Conservation (phyloP, 176 grass and related monocot genomes). For the Dendrocalamus sinicus region DNA sequence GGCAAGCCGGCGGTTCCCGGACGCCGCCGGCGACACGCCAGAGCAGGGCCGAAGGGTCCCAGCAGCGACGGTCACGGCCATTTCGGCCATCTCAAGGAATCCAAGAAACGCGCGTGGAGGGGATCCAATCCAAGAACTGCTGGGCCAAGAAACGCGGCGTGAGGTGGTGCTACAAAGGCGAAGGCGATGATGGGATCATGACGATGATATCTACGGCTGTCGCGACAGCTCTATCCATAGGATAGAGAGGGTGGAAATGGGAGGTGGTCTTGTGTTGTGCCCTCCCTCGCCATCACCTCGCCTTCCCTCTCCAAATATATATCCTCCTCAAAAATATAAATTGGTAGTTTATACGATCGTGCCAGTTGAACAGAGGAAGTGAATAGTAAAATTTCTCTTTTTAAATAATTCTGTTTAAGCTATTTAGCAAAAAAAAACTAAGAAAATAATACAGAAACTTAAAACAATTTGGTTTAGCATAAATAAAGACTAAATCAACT, state of each 20-base stretch:
- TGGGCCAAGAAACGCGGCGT: slow-evolving; percentile 24
- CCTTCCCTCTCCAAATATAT: slow-evolving; percentile 14
- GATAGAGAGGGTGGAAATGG: slow-evolving; percentile 8
- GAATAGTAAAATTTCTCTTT: too few species aligned
- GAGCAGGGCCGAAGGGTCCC: slow-evolving; percentile 50
- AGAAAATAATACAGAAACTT: too few species aligned
- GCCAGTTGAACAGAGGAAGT: too few species aligned
- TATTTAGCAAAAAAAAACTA: too few species aligned
- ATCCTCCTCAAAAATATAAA: too few species aligned
- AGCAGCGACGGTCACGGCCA: slow-evolving; percentile 57
- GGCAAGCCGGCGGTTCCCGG: background rate
- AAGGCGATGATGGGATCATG: slow-evolving; percentile 49
- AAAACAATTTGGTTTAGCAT: too few species aligned
- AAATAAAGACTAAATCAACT: too few species aligned
- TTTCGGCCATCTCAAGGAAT: slow-evolving; percentile 52
- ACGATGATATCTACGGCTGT: slow-evolving; percentile 60
- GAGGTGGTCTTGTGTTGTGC: slow-evolving; percentile 22
- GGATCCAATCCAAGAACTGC: slow-evolving; percentile 42
- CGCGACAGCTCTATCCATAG: slow-evolving; percentile 58
- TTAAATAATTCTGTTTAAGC: too few species aligned
- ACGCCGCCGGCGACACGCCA: slow-evolving; percentile 40
- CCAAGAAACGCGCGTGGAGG: slow-evolving; percentile 39
- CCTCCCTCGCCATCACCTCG: slow-evolving; percentile 8
- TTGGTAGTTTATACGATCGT: too few species aligned
- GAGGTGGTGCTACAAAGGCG: slow-evolving; percentile 52